These are phyloP conservation scores for Trichophaea hybrida DNA, from an alignment of 2,329 filamentous ascomycete genomes.

Conservation along the genomic window DNA sequence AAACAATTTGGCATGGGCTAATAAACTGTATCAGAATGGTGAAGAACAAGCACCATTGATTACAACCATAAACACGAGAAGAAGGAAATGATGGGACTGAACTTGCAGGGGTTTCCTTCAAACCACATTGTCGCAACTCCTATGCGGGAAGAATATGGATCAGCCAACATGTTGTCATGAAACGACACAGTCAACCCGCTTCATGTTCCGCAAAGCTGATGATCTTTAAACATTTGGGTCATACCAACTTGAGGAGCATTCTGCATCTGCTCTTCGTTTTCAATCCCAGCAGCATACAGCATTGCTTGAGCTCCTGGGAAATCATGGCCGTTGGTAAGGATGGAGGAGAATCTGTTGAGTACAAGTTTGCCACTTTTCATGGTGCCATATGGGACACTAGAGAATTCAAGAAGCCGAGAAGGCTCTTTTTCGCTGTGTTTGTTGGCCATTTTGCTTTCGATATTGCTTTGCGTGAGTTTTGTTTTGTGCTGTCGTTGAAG, in stretches of 20 bases:
- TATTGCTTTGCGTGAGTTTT: neutral
- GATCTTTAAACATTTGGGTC: slow-evolving; percentile 4
- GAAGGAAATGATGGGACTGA: neutral
- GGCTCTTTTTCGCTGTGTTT: slow-evolving; percentile 8
- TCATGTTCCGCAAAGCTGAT: neutral
- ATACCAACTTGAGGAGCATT: slow-evolving; percentile 74
- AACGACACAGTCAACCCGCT: neutral
- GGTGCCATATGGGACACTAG: slow-evolving; percentile 25
- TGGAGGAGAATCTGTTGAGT: slow-evolving; percentile 75
- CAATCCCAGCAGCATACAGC: slow-evolving; percentile 86
- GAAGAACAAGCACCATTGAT: neutral
- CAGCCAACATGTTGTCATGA: neutral
- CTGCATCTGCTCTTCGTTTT: slow-evolving; percentile 71
- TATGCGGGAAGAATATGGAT: slow-evolving; percentile 6
- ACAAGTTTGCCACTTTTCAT: slow-evolving; percentile 43
- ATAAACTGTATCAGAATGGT: no score
- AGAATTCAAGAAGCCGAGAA: slow-evolving; percentile 26
- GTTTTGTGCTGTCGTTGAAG: neutral
- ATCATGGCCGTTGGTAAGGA: slow-evolving; percentile 71
- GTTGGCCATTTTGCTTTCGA: slow-evolving; percentile 11
- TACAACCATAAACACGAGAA: neutral
- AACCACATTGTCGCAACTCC: slow-evolving; percentile 77
- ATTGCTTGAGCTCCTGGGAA: slow-evolving; percentile 89
- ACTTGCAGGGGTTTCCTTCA: slow-evolving; percentile 63
- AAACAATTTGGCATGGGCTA: no score